These are phyloP conservation scores for Haberlea rhodopensis DNA, from an alignment of 257 asterid species.

Conservation along the genomic window DNA sequence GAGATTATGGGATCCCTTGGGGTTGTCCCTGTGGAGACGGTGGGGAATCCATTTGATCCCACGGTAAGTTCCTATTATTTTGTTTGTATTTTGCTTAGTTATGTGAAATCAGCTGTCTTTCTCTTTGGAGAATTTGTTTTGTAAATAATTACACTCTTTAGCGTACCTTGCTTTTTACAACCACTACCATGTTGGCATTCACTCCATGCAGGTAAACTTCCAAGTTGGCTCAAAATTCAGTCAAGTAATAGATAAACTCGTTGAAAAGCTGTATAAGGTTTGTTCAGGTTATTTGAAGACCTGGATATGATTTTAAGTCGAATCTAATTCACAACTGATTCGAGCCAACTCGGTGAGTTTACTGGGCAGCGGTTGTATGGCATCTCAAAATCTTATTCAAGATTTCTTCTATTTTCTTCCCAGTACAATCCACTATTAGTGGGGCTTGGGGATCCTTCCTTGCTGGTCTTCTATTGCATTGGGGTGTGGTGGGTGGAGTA, in stretches of 20 bases:
- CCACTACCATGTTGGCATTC: conserved; percentile 41
- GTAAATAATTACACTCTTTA: conserved; percentile 17
- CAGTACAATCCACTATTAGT: background rate
- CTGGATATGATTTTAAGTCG: conserved; percentile 55
- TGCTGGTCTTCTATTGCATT: background rate
- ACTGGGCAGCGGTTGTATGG: conserved; percentile 31
- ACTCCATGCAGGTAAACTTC: conserved; percentile 66
- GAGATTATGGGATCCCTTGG: conserved; percentile 75
- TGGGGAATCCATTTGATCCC: conserved; percentile 73
- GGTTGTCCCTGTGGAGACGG: conserved; percentile 60
- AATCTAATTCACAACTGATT: conserved; percentile 35
- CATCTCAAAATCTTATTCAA: conserved; percentile 29
- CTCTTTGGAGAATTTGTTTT: conserved; percentile 14
- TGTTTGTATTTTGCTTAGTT: conserved; percentile 5
- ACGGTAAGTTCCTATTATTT: conserved; percentile 44
- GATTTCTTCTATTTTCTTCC: conserved; percentile 2
- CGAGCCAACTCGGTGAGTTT: conserved; percentile 77
- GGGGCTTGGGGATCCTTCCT: conserved; percentile 5
- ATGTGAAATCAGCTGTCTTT: conserved; percentile 10
- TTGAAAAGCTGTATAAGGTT: conserved; percentile 54
- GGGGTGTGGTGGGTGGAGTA: background rate
- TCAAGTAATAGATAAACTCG: conserved; percentile 54
- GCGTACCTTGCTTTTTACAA: conserved; percentile 27
- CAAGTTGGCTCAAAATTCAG: conserved; percentile 69
- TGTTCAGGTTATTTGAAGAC: conserved; percentile 59